Percentiles rank a stretch among this genome's conserved stretches.
These are phyloP conservation scores for Fusarium piperis DNA, from an alignment of 2,329 filamentous ascomycete species.

Conservation along the genomic window DNA sequence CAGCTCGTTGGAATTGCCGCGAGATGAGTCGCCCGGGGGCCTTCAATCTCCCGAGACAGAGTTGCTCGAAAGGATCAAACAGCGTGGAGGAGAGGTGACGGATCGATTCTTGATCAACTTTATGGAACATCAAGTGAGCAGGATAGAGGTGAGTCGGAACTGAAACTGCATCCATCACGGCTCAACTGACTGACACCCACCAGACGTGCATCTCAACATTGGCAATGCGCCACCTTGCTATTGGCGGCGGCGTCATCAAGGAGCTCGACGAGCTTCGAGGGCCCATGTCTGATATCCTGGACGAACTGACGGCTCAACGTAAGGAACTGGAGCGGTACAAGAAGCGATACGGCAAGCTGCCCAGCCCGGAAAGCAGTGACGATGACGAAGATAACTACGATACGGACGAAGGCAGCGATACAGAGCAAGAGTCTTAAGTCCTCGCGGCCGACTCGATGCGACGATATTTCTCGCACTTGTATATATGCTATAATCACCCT, in stretches of 20 bases:
- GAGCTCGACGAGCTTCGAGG: constrained; percentile 77
- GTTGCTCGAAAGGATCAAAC: constrained; percentile 75
- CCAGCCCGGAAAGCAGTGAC: constrained; percentile 37
- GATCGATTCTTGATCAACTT: constrained; percentile 90
- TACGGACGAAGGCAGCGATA: constrained; percentile 41
- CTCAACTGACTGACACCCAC: constrained; percentile 43
- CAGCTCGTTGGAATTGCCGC: constrained; percentile 76
- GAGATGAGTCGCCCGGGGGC: constrained; percentile 62
- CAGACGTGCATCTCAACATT: constrained; percentile 86
- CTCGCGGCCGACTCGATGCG: not conserved
- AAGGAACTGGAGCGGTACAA: constrained; percentile 72
- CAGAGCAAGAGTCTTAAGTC: constrained; percentile 41
- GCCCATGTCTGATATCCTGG: constrained; percentile 79
- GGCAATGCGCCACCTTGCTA: constrained; percentile 79
- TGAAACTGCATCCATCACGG: constrained; percentile 53
- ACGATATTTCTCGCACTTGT: constrained; percentile 13
- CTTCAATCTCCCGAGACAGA: constrained; percentile 85
- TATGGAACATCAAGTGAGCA: constrained; percentile 92
- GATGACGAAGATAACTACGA: constrained; percentile 43
- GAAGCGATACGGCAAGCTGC: constrained; percentile 59
- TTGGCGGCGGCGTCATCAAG: constrained; percentile 70
- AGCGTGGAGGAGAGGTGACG: constrained; percentile 82
- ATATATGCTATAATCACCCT: constrained; percentile 34
- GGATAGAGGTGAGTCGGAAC: constrained; percentile 91
- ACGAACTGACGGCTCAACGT: constrained; percentile 68